A percentile compares a stretch with the other conserved stretches of the same genome.
phyloP scores from a whole-genome alignment of 345 rosid genomes.

The Streptanthus diversifolius region DNA sequence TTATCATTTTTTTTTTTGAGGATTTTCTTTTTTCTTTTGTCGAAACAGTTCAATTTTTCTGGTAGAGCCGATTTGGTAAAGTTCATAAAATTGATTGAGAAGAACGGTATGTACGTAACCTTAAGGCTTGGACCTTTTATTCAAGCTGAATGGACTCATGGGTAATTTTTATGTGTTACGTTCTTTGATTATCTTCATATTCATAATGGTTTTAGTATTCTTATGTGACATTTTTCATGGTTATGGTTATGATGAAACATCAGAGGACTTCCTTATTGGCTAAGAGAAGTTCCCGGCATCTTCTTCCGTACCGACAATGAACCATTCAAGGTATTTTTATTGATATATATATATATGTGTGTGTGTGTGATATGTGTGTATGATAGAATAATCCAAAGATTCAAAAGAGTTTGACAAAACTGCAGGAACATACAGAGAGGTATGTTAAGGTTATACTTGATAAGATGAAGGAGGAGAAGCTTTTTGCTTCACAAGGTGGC shows the following conservation, averaged over 20 bases:
- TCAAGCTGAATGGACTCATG: constrained; percentile 97
- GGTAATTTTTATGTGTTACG: constrained; percentile 45
- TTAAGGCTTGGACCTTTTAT: constrained; percentile 87
- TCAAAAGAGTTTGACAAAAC: neutral
- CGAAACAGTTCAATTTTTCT: constrained; percentile 58
- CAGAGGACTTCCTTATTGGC: constrained; percentile 93
- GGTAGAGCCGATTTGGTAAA: constrained; percentile 71
- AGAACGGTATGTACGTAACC: constrained; percentile 56
- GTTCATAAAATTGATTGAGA: constrained; percentile 57
- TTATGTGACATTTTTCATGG: constrained; percentile 7
- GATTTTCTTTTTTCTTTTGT: neutral
- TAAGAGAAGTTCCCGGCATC: constrained; percentile 67
- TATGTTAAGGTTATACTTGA: constrained; percentile 45
- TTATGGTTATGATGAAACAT: constrained; percentile 7
- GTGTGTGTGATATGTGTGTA: neutral
- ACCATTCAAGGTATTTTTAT: constrained; percentile 67
- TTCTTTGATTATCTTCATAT: neutral
- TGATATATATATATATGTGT: too few species aligned
- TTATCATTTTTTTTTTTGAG: neutral
- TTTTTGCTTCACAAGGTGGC: constrained; percentile 62
- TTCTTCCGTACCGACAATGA: constrained; percentile 68
- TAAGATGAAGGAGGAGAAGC: constrained; percentile 42
- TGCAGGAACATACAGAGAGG: constrained; percentile 55
- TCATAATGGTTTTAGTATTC: neutral
- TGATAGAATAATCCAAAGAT: neutral